Evolutionary conservation across 1,284 basidiomycete genomes (phyloP).

Genomic region (Amylostereum areolatum): DNA sequence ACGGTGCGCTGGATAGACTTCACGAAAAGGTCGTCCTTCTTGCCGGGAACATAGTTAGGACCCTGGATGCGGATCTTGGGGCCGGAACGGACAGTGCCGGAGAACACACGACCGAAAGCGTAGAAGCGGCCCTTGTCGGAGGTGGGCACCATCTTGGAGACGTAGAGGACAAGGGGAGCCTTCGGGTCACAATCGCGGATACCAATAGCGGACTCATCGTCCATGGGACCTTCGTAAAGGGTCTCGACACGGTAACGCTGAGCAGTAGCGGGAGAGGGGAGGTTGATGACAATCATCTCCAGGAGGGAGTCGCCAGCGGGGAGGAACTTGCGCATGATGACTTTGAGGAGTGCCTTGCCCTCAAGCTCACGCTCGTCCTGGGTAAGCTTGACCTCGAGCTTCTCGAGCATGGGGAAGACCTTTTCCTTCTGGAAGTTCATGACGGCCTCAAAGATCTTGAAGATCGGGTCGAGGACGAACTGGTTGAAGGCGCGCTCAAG

Average conservation of each 20-base stretch:
- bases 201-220: slow-evolving; percentile 98
- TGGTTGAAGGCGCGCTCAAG: slow-evolving; percentile 93
- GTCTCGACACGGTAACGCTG: slow-evolving; percentile 99
- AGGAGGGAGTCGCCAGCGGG: slow-evolving; percentile 97
- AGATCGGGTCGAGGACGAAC: slow-evolving; percentile 99
- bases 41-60: slow-evolving; percentile 97
- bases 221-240: slow-evolving; percentile 99
- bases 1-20: slow-evolving; percentile 99
- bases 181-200: slow-evolving; percentile 99
- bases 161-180: slow-evolving; percentile 95
- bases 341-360: slow-evolving; percentile 96
- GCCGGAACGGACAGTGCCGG: slow-evolving; percentile 94
- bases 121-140: slow-evolving; percentile 99
- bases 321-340: slow-evolving; percentile 99
- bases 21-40: slow-evolving; percentile 98
- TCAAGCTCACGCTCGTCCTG: slow-evolving; percentile 93
- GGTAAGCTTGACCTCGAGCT: slow-evolving; percentile 92
- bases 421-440: slow-evolving; percentile 99
- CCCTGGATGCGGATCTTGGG: slow-evolving; percentile 99
- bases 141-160: slow-evolving; percentile 99
- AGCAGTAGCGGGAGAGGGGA: slow-evolving; percentile 94
- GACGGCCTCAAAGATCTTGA: slow-evolving; percentile 96
- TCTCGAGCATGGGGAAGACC: slow-evolving; percentile 84
- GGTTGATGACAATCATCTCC: slow-evolving; percentile 99
- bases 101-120: slow-evolving; percentile 99